Evolutionary conservation across 768 basidiomycete genomes (phyloP).

Genomic region (Guyanaporus albipodus): DNA sequence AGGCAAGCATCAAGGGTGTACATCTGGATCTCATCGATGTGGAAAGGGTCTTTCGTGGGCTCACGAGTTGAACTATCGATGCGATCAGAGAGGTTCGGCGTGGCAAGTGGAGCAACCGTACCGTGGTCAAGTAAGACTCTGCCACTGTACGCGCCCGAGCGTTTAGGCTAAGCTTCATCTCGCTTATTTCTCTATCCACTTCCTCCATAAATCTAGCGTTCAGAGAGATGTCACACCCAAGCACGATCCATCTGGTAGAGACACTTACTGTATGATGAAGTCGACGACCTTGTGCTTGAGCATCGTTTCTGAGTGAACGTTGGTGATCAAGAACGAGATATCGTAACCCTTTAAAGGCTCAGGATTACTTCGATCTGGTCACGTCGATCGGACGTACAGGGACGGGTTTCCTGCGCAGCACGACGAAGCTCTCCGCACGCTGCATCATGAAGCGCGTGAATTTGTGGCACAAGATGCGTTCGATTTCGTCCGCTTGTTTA

Average conservation of each 20-base stretch:
- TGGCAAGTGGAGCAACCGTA: conserved; percentile 37
- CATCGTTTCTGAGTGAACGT: conserved; percentile 97
- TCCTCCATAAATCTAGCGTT: conserved; percentile 90
- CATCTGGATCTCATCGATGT: conserved; percentile 18
- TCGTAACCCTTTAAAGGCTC: conserved; percentile 81
- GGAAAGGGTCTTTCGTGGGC: conserved; percentile 3
- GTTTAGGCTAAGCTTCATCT: conserved; percentile 97
- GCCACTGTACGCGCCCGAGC: conserved; percentile 96
- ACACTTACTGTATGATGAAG: conserved; percentile 92
- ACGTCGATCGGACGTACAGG: conserved; percentile 46
- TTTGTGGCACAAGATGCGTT: conserved; percentile 94
- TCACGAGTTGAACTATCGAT: conserved; percentile 27
- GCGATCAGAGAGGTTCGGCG: conserved; percentile 1
- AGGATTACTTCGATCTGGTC: conserved; percentile 6
- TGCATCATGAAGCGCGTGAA: conserved; percentile 99
- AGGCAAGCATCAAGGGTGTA: conserved; percentile 8
- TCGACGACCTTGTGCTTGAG: conserved; percentile 99
- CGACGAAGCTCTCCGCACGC: conserved; percentile 95
- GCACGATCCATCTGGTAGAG: conserved; percentile 6
- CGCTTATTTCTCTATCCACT: conserved; percentile 98
- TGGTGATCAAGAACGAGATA: conserved; percentile 97
- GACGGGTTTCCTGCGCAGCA: conserved; percentile 92
- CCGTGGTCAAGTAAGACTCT: conserved; percentile 91
- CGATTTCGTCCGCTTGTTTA: conserved; percentile 99
- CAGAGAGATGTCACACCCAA: background rate